phyloP scores from a whole-genome alignment of 2,329 filamentous ascomycete genomes.

The Fusarium udum region DNA sequence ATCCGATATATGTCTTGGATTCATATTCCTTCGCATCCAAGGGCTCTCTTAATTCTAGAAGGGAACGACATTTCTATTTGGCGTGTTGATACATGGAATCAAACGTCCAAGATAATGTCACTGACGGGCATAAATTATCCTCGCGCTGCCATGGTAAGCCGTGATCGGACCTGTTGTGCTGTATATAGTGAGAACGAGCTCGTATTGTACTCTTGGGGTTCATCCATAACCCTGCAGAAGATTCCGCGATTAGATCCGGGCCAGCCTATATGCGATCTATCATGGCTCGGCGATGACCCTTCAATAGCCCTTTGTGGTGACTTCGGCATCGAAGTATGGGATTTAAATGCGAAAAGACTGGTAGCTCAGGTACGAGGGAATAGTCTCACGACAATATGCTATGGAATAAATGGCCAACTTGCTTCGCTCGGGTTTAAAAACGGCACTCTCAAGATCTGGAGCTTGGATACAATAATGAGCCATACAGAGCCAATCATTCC shows the following conservation, averaged over 20 bases:
- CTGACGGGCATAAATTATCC: rapidly evolving
- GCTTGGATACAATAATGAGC: neutral
- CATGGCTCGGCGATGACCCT: neutral
- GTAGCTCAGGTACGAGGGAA: rapidly evolving
- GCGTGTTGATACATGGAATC: rapidly evolving
- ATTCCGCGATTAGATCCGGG: rapidly evolving
- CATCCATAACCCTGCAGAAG: rapidly evolving
- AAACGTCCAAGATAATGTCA: rapidly evolving
- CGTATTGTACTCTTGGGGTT: neutral
- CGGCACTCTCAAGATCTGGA: neutral
- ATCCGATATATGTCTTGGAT: too few relatives aligned
- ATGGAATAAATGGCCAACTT: neutral
- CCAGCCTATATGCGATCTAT: rapidly evolving
- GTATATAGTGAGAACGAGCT: rapidly evolving
- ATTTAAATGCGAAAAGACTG: rapidly evolving
- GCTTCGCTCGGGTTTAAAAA: rapidly evolving
- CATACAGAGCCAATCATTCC: rapidly evolving
- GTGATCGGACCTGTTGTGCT: neutral
- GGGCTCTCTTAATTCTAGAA: rapidly evolving
- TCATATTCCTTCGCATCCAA: rapidly evolving
- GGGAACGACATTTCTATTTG: rapidly evolving
- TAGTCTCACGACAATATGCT: rapidly evolving
- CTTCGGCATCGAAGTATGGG: rapidly evolving
- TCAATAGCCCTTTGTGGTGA: rapidly evolving
- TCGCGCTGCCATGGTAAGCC: rapidly evolving